Base-by-base conservation (phyloP, 345 rosid genomes). In the Bretschneidera sinensis region DNA sequence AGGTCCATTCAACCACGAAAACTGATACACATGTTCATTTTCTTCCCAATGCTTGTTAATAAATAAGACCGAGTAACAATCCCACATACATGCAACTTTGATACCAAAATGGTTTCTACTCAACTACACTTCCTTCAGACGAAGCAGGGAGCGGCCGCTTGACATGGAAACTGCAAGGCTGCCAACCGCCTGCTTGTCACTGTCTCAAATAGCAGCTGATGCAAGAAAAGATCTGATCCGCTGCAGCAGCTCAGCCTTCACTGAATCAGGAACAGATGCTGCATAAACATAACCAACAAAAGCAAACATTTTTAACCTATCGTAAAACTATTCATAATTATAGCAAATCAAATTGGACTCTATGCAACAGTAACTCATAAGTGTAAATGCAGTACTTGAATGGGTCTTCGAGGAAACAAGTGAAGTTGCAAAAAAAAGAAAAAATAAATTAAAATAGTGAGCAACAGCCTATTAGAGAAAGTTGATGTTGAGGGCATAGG, bases 231-330 rank as follows among this genome's bases (percentile, higher is more conserved):
- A 63, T 59, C 76, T 72, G 49, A 91, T 84, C 63, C 81, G 75
- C 67, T 82, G 79, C 81, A 90, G 57, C 11, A 85, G 82, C 78
- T 91, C 85, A 1, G 83, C 85, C 78, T 87, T 85, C 21, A 87
- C 78, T 4, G 81, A 69, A 71, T 85, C 87, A 13, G 96, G 97
- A 34, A 84, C 68, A 0, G 85, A 85, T 50, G 85, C 96, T 84
- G 80, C 83, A 71, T 9, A 59, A 34, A 60, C 33, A 76, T 24
- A 55, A 35, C 55, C 47, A 51, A 16, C 15, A 19, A 57, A 56
- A 21, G 1, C 17, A 45, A 47, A 57, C 21, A 43, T 34, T 19
- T 17, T 17, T 31, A 31, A 9, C 9, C 9, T 4, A 31, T 9
- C 9, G 35, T 9, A 31, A 31, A 31, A 31, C 35, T 9, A 31